Evolutionary conservation across 495 filamentous ascomycete species (phyloP), one percentile per base, ranked within the genome.

Genomic region (Trichoderma erinaceum): DNA sequence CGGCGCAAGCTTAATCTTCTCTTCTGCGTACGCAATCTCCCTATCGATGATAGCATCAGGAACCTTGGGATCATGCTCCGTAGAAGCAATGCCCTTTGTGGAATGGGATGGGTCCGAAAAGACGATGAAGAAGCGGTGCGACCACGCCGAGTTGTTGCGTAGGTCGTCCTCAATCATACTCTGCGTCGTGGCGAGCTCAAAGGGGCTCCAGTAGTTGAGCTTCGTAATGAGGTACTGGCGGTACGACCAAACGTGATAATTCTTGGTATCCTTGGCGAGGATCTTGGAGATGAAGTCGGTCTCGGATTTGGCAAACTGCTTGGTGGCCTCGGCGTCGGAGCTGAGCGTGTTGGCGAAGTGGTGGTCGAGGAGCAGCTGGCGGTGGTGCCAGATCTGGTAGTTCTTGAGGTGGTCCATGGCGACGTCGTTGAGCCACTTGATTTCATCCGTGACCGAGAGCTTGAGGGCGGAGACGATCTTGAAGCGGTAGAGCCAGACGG

Each of bases 371-470:
- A 99, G 79, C 44, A 92, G 83, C 77, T 97, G 91, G 32, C 95
- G 90, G 76, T 98, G 96, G 74, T 97, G 92, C 95, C 95, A 98
- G 74, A 98, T 98, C 76, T 99, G 95, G 78, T 97, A 99, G 76
- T 98, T 99, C 76, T 99, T 99, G 73, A 94, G 85, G 73, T 97
- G 88, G 32, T 85, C 84, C 56, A 96, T 78, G 4, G 95, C 89
- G 21, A 96, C 84, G 2, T 83, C 80, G 73, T 97, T 96, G 27
- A 99, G 78, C 92, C 93, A 99, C 50, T 83, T 80, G 29, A 97
- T 77, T 75, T 99, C 95, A 68, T 89, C 82, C 0, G 74, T 74
- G 65, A 97, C 83, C 69, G 89, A 82, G 64, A 86, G 83, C 3
- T 85, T 75, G 29, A 97, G 75, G 2, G 85, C 84, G 69, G 89